Base-by-base conservation (phyloP, 768 basidiomycete species). In the Baorangia bicolor region DNA sequence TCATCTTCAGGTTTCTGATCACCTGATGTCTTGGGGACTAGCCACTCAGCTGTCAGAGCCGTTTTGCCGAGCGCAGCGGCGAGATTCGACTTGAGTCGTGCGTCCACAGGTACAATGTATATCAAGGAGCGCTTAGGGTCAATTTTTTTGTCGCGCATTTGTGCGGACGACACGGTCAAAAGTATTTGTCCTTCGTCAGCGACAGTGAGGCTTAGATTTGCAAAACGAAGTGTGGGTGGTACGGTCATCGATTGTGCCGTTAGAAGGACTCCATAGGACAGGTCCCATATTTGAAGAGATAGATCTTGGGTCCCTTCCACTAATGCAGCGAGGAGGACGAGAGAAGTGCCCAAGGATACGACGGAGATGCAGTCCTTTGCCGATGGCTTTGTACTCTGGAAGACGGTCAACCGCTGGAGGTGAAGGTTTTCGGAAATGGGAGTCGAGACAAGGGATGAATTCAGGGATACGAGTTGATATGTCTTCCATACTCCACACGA, bases 251-350 rank as follows among this genome's bases (percentile, higher is more conserved):
- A 65, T 37, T 84, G 78, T 6, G 78, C 75, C 2, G 84, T 74
- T n/a, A 89, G 74, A 23, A 88, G 71, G 33, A 87, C 81, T 18
- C 82, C 81, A 59, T 85, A 89, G 56, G 83, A 83, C 21, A 88
- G 72, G 58, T 89, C 87, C 86, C 87, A 88, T 28, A 88, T 67
- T 18, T 85, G 80, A 28, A 88, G 68, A 16, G 74, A 72, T 49
- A 88, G 74, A 54, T 82, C 81, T 8, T 73, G 59, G 3, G 67
- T 50, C 18, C 49, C 51, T 16, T 60, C 55, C 30, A 75, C 74
- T 44, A 75, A 41, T 27, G 73, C 77, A 38, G 80, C 80, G 11
- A 89, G 76, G 40, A 88, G 75, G 43, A 83, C 81, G 44, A 84
- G 76, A 0, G 84, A 85, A 0, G 85, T 80, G 1, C 78, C 77